A percentile compares a stretch with the other conserved stretches of the same genome.
These are phyloP conservation scores for Ceratocystis papillata DNA, from an alignment of 2,329 filamentous ascomycete species.

Conservation along the genomic window DNA sequence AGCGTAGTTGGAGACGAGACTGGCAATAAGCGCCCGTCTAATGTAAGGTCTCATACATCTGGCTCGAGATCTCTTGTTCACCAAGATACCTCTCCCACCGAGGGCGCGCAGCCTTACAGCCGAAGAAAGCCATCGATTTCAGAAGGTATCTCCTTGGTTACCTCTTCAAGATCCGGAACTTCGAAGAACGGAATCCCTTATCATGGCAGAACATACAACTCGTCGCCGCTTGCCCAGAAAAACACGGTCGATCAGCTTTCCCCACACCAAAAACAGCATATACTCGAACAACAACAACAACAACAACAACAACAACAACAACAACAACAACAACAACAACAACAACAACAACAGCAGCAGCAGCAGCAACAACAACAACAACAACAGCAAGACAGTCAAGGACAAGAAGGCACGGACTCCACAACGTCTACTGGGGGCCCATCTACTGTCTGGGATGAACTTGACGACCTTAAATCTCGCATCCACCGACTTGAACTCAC, in stretches of 20 bases:
- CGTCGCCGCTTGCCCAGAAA: constrained; percentile 48
- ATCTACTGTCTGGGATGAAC: constrained; percentile 93
- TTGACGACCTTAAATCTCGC: constrained; percentile 88
- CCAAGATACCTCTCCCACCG: constrained; percentile 35
- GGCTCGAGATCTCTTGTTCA: constrained; percentile 41
- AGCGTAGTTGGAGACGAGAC: constrained; percentile 30
- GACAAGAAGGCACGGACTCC: constrained; percentile 65
- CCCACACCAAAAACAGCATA: constrained; percentile 27
- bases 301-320: constrained; percentile 26
- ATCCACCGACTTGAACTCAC: constrained; percentile 84
- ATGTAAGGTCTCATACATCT: constrained; percentile 27
- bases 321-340: constrained; percentile 27
- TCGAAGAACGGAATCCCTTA: constrained; percentile 36
- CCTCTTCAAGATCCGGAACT: constrained; percentile 35
- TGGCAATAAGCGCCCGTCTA: constrained; percentile 17
- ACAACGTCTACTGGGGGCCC: constrained; percentile 78
- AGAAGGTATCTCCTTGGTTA: constrained; percentile 35
- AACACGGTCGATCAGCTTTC: constrained; percentile 28
- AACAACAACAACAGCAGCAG: constrained; percentile 25
- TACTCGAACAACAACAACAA: constrained; percentile 26
- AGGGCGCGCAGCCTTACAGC: constrained; percentile 26
- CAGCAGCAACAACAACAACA: constrained; percentile 25
- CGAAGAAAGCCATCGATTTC: constrained; percentile 39
- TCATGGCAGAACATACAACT: constrained; percentile 42
- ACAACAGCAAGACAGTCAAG: constrained; percentile 32